These are phyloP conservation scores for Albatrellus ellisii DNA, from an alignment of 768 basidiomycete species.

Conservation along the genomic window DNA sequence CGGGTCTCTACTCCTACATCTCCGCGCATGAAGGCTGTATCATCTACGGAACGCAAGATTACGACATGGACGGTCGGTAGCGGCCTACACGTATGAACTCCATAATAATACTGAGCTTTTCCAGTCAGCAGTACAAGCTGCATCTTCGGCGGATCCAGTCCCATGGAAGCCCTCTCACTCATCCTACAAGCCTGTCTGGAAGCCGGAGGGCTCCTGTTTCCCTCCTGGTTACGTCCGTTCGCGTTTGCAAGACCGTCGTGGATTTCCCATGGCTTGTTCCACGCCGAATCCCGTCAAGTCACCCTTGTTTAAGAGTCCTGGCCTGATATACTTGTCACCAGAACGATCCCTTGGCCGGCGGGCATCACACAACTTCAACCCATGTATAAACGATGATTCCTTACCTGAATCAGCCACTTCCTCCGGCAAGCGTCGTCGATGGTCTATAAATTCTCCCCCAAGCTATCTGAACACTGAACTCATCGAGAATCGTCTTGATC, in stretches of 20 bases:
- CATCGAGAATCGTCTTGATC: slow-evolving; percentile 6
- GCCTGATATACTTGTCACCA: neutral
- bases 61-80: slow-evolving; percentile 11
- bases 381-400: too few relatives aligned
- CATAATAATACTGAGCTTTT: too few relatives aligned
- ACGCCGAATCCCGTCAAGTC: neutral
- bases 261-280: neutral
- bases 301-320: neutral
- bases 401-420: too few relatives aligned
- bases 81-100: too few relatives aligned
- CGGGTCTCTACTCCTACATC: slow-evolving; percentile 12
- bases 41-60: neutral
- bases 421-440: slow-evolving; percentile 9
- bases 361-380: neutral
- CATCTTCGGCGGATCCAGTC: slow-evolving; percentile 7
- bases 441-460: slow-evolving; percentile 11
- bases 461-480: slow-evolving; percentile 11
- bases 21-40: slow-evolving; percentile 5
- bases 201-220: slow-evolving; percentile 13
- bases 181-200: slow-evolving; percentile 7
- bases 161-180: slow-evolving; percentile 13
- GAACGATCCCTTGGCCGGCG: neutral
- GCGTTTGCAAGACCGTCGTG: slow-evolving; percentile 2
- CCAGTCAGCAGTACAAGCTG: slow-evolving; percentile 4
- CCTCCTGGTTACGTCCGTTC: slow-evolving; percentile 9